phyloP scores from a whole-genome alignment of 2,329 filamentous ascomycete genomes.

The Aspergillus sp. region DNA sequence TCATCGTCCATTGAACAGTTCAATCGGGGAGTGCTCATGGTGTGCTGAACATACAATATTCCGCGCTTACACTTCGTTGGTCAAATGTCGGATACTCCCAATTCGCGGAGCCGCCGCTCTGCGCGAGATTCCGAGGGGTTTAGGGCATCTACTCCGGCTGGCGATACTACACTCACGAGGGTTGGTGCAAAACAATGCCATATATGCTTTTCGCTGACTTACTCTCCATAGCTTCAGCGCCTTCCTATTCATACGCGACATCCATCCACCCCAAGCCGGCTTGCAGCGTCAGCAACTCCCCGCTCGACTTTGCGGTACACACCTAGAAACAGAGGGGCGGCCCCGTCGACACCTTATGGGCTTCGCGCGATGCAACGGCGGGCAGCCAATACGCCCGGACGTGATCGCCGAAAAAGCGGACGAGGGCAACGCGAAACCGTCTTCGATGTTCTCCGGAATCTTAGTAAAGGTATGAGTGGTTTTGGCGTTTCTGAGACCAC shows the following conservation, averaged over 20 bases:
- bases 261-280: constrained; percentile 43
- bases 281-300: constrained; percentile 35
- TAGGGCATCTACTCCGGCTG: constrained; percentile 31
- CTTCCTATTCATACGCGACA: constrained; percentile 36
- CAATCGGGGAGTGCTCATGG: neutral
- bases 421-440: constrained; percentile 59
- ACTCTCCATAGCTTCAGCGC: constrained; percentile 36
- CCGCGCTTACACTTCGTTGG: neutral
- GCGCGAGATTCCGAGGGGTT: constrained; percentile 27
- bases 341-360: constrained; percentile 60
- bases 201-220: neutral
- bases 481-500: neutral
- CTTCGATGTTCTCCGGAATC: constrained; percentile 57
- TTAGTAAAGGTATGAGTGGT: constrained; percentile 53
- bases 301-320: constrained; percentile 41
- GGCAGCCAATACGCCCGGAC: constrained; percentile 55
- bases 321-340: constrained; percentile 38
- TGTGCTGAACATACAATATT: neutral
- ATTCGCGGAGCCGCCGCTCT: constrained; percentile 33
- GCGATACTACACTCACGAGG: constrained; percentile 34
- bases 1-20: neutral
- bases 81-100: constrained; percentile 37
- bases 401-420: constrained; percentile 55
- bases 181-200: constrained; percentile 22
- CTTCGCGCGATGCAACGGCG: constrained; percentile 60